Base-by-base conservation (phyloP, 164 flowering plant genomes). In the Macadamia tetraphylla region DNA sequence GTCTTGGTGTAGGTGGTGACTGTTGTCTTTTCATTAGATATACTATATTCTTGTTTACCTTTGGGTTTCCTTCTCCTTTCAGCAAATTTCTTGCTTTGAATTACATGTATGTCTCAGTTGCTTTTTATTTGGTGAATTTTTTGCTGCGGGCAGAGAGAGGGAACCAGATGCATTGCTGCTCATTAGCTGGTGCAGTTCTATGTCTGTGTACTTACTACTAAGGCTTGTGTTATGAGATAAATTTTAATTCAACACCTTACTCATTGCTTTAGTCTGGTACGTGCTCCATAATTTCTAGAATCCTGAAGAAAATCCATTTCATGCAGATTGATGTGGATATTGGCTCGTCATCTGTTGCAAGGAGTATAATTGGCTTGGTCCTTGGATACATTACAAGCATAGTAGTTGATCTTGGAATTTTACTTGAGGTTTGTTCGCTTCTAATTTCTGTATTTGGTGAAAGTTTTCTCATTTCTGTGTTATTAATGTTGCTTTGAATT, bases 311-410 rank as follows among this genome's bases (percentile, higher is more conserved):
- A 35, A 63, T 58, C 42, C 17, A 13, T 23, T 15, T 5, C 10
- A 49, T 81, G 78, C 89, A 94, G 98, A 85, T 95, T 74, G 99
- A 90, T 81, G 97, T 95, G 66, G 98, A 95, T 83, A 92, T 95
- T 77, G 97, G 99, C 69, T 95, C 98, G 64, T 95, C 99, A 58
- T 86, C 99, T 60, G 99, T 95, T 52, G 99, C 99, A 51, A 88
- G 83, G 75, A 79, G 98, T 67, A 86, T 92, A 70, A 83, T 92
- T 53, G 83, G 96, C 59, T 88, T 92, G 70, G 99, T 95, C 68
- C 90, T 95, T 62, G 97, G 98, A 79, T 92, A 90, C 67, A 90
- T 95, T 62, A 95, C 99, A 48, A 92, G 97, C 82, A 65, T 95
- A 55, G 96, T 92, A 52, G 96, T 95, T 64, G 98, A 95, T 84